Conservation (phyloP, 2,329 filamentous ascomycete species). For the Eutypella sp. region DNA sequence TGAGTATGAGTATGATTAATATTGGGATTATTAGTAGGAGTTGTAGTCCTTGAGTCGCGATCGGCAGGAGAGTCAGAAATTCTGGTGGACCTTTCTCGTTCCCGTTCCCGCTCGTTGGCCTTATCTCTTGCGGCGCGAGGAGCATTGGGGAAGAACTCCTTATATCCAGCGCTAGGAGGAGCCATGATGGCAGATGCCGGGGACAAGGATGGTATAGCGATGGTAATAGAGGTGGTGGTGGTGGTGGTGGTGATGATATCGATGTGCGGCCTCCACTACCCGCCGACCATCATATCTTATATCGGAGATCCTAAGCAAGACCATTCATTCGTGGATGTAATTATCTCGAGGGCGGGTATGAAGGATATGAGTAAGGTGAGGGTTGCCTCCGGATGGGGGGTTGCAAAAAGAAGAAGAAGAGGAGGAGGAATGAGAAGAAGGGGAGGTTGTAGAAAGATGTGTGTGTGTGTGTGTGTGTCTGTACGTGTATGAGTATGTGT, state of each 20-base stretch:
- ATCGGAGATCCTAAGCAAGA: conserved; percentile 26
- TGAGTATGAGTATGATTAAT: conserved; percentile 17
- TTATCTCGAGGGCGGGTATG: no score
- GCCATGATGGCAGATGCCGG: conserved; percentile 62
- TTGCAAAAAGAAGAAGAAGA: conserved; percentile 12
- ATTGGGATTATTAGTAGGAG: conserved; percentile 17
- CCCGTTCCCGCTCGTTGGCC: conserved; percentile 57
- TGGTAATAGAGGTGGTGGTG: background rate
- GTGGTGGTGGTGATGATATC: background rate
- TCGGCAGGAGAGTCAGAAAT: conserved; percentile 22
- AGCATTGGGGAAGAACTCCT: conserved; percentile 79
- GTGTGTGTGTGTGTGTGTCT: no score
- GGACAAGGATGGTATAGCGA: conserved; percentile 26
- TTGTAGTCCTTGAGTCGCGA: conserved; percentile 20
- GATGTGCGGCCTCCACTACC: conserved; percentile 45
- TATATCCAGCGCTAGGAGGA: conserved; percentile 72
- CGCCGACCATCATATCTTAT: conserved; percentile 53
- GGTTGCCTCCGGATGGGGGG: conserved; percentile 16
- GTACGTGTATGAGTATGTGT: no score
- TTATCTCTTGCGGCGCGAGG: conserved; percentile 59
- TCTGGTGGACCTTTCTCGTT: conserved; percentile 50
- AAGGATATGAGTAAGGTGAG: conserved; percentile 11
- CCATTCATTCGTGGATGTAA: no score
- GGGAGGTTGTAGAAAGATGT: no score
- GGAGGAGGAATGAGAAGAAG: conserved; percentile 5